Conservation (phyloP, 1,284 basidiomycete genomes). For the Sanghuangporus sanghuang region DNA sequence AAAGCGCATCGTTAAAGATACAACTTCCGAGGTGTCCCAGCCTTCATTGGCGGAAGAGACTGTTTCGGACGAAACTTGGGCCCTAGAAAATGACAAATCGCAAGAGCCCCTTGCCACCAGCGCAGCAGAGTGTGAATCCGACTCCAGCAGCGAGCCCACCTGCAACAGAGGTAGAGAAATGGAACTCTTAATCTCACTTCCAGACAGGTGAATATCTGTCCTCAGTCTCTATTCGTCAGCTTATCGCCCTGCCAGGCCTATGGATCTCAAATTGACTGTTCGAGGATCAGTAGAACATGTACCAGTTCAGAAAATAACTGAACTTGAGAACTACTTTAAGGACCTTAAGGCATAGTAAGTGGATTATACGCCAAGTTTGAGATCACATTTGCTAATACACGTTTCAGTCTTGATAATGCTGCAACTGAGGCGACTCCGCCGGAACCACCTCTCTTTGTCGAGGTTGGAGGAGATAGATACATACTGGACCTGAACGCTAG, state of each 20-base stretch:
- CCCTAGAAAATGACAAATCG: not conserved
- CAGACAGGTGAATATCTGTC: conserved; percentile 19
- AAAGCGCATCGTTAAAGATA: not conserved
- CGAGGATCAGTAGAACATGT: conserved; percentile 30
- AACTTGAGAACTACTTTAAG: conserved; percentile 38
- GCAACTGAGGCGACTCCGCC: conserved; percentile 31
- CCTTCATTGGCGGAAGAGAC: not conserved
- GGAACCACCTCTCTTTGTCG: conserved; percentile 47
- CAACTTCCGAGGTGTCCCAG: not conserved
- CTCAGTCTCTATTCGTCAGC: not conserved
- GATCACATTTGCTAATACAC: not conserved
- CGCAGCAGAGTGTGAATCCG: conserved; percentile 1
- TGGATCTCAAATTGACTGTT: conserved; percentile 45
- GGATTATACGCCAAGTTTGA: not conserved
- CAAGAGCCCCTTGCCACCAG: conserved; percentile 23
- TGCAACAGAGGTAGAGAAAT: conserved; percentile 5
- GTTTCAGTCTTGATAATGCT: conserved; percentile 21
- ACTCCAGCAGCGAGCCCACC: conserved; percentile 1
- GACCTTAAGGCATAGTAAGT: conserved; percentile 44
- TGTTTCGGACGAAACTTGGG: not conserved
- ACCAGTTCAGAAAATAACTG: conserved; percentile 33
- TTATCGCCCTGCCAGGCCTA: conserved; percentile 31
- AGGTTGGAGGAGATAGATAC: conserved; percentile 37
- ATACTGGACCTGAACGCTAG: conserved; percentile 45
- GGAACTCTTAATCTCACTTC: conserved; percentile 14